Base-by-base conservation (phyloP, 768 basidiomycete genomes). In the Gelatoporia subvermispora region DNA sequence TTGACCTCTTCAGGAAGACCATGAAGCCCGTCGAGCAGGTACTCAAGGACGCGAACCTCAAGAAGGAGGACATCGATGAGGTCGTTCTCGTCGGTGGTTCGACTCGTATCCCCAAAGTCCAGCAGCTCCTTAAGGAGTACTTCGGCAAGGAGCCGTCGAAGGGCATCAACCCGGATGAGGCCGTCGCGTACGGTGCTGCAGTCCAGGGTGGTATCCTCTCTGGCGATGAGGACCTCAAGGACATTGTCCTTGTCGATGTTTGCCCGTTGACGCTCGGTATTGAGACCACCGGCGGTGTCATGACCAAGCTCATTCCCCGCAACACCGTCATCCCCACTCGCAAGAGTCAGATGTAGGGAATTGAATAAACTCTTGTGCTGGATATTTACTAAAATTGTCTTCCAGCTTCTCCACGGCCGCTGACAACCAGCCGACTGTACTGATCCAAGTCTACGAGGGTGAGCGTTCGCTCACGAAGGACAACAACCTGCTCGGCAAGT, bases 21-120 rank as follows among this genome's bases (percentile, higher is more conserved):
- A 92, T 98, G 91, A 94, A 94, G 77, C 95, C 95, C 54, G 95
- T 98, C 53, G 94, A 97, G 70, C 95, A 97, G 70, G 95, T 98
- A 18, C 76, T 98, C 60, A 96, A 96, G 84, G 95, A 98, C 63
- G 88, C 95, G 55, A 87, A 87, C 59, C 86, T 98, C 66, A 95
- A 94, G 84, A 99, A 98, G 81, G 95, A 97, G 60, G 88, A 93
- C 55, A 72, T 99, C 45, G 82, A 94, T 55, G 94, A 98, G 73
- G 88, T 91, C 55, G 88, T 93, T 43, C 90, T 95, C 45, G 93
- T 95, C 52, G 93, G 93, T 69, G 93, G 93, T 70, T 98, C 95
- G 23, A 99, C 95, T 59, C 94, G 95, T 84, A 99, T 99, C 62
- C 95, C 95, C 70, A 96, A 96, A 77, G 93, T 99, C 56, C 94